These are phyloP conservation scores for Silene coronaria DNA, from an alignment of 179 eudicot species.

Conservation along the genomic window DNA sequence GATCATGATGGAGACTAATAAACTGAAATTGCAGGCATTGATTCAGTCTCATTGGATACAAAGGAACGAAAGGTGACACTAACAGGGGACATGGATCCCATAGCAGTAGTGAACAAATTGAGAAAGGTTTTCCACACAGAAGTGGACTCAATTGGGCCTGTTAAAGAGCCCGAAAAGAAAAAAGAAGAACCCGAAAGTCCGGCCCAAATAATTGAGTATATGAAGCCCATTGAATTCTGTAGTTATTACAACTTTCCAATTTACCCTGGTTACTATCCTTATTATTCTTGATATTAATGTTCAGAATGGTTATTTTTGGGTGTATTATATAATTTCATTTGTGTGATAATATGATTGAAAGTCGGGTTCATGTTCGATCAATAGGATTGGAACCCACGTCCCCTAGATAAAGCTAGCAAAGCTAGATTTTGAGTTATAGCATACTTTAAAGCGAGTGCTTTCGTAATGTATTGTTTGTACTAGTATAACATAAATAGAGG, in stretches of 20 bases:
- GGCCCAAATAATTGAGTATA: neutral
- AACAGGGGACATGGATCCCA: constrained; percentile 23
- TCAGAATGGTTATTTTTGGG: neutral
- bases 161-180: constrained; percentile 27
- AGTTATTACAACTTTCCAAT: neutral
- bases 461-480: too few species aligned
- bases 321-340: too few species aligned
- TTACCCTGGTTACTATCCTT: neutral
- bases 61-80: constrained; percentile 23
- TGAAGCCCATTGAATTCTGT: neutral
- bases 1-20: too few species aligned
- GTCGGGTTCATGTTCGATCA: too few species aligned
- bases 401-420: too few species aligned
- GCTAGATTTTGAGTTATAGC: too few species aligned
- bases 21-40: constrained; percentile 18
- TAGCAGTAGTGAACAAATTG: constrained; percentile 20
- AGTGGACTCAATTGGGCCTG: constrained; percentile 23
- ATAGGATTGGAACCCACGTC: too few species aligned
- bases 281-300: neutral
- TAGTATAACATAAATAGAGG: too few species aligned
- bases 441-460: too few species aligned
- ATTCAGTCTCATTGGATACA: constrained; percentile 27
- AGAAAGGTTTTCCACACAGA: constrained; percentile 23
- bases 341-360: too few species aligned
- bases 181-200: constrained; percentile 17